phyloP scores from a whole-genome alignment of 2,329 filamentous ascomycete species.

The Neofusicoccum umdonicola region DNA sequence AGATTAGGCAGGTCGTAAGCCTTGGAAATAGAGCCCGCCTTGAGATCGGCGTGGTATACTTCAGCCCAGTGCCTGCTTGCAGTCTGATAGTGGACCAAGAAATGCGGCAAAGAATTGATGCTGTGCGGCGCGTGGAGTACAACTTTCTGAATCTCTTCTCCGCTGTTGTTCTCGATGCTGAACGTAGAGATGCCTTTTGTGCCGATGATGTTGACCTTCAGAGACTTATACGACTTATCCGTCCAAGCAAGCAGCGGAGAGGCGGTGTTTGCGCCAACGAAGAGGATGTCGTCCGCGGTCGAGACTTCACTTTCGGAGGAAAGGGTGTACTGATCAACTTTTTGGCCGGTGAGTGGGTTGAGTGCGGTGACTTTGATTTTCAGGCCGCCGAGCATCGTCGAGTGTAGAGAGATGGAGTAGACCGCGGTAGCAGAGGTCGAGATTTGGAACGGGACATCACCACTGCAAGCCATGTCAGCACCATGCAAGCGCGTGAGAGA shows the following conservation, averaged over 20 bases:
- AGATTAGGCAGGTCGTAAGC: conserved; percentile 76
- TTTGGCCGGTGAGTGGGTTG: conserved; percentile 70
- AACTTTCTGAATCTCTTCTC: conserved; percentile 49
- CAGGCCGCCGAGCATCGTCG: conserved; percentile 63
- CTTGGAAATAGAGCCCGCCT: conserved; percentile 66
- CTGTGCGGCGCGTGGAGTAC: conserved; percentile 71
- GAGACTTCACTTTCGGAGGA: conserved; percentile 73
- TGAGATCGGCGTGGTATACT: conserved; percentile 78
- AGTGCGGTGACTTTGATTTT: conserved; percentile 74
- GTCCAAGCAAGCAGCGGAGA: conserved; percentile 75
- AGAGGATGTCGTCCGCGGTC: conserved; percentile 63
- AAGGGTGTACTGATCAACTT: conserved; percentile 68
- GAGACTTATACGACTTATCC: conserved; percentile 58
- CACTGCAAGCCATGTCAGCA: conserved; percentile 44
- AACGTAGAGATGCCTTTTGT: conserved; percentile 46
- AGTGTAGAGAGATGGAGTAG: conserved; percentile 74
- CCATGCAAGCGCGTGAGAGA: neutral
- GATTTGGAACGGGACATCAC: conserved; percentile 72
- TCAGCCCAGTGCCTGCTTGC: conserved; percentile 72
- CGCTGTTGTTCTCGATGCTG: conserved; percentile 38
- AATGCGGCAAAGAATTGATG: conserved; percentile 71
- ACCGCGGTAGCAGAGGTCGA: conserved; percentile 67
- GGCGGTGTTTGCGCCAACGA: conserved; percentile 73
- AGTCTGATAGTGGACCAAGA: conserved; percentile 79
- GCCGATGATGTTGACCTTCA: conserved; percentile 69